Percentiles rank a stretch among this genome's conserved stretches.
phyloP scores from a whole-genome alignment of 495 filamentous ascomycete genomes.

The Letharia lupina region DNA sequence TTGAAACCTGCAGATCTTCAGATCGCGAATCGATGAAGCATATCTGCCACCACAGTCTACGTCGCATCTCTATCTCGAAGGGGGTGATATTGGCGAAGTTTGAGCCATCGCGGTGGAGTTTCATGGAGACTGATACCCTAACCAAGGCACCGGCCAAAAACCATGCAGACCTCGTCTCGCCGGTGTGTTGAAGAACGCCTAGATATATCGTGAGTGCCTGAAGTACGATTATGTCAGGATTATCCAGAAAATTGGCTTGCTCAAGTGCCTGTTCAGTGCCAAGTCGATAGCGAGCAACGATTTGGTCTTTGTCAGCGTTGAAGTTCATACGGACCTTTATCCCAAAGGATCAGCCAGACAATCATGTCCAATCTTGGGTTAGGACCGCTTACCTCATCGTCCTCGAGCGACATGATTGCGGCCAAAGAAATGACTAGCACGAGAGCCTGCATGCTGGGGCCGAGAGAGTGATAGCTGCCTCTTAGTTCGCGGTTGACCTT shows the following conservation, averaged over 20 bases:
- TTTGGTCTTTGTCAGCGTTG: conserved; percentile 40
- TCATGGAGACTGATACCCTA: no score
- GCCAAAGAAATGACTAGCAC: conserved; percentile 15
- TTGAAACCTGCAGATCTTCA: no score
- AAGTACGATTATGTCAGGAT: background rate
- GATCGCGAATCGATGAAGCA: no score
- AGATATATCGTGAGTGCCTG: no score
- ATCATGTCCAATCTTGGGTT: background rate
- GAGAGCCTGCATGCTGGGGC: conserved; percentile 38
- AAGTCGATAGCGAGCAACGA: conserved; percentile 33
- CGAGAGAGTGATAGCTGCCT: conserved; percentile 11
- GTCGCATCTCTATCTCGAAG: no score
- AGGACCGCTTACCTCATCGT: conserved; percentile 31
- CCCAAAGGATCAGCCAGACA: conserved; percentile 4
- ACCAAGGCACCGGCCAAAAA: no score
- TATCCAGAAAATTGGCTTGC: conserved; percentile 19
- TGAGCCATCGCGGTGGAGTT: no score
- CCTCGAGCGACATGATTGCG: conserved; percentile 20
- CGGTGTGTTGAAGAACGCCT: no score
- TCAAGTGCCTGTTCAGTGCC: conserved; percentile 10
- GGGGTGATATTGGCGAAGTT: no score
- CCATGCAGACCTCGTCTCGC: no score
- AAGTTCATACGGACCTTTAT: conserved; percentile 37
- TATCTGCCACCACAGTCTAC: no score
- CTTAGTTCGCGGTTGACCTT: conserved; percentile 15